Base-by-base conservation (phyloP, 441 rosid species). In the Eruca vesicaria region DNA sequence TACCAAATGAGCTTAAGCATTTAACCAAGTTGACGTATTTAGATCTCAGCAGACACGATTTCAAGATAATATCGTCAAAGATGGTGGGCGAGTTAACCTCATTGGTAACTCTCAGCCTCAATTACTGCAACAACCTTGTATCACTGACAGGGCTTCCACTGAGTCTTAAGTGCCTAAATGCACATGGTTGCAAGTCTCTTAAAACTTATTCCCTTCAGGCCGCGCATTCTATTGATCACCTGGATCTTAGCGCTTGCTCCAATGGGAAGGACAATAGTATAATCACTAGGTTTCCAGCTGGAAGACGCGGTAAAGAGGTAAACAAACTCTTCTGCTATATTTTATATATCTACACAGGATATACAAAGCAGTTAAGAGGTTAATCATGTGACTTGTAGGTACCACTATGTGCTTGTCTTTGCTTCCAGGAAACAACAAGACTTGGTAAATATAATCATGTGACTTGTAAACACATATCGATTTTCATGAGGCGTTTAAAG, bases 81-180 rank as follows among this genome's bases (percentile, higher is more conserved):
- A 41, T 41, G 45, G 0, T 38, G 45, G 45, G n/a, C 5, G 15
- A 4, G 1, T 6, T 50, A 50, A 18, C 57, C 61, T 73, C 55
- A 2, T 80, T 87, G 29, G 14, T 5, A 18, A 10, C 7, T 50
- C 80, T 86, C 18, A 7, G 5, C 0, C n/a, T 88, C 41, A 69
- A 61, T 0, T 15, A 67, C 38, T 83, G 85, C 66, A 71, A 15
- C 41, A 75, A 43, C 53, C 84, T 86, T 7, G 48, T 57, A 68
- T 75, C 81, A 53, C 28, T 86, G 62, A 76, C 81, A 4, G 68
- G 67, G 38, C 82, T 88, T 78, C 86, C 75, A 18, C 14, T 72
- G 32, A 33, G 50, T n/a, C 55, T 75, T 21, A 0, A 38, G 10
- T 32, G 4, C 7, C 31, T 83, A 8, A 31, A 41, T 19, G 78